A percentile compares a stretch with the other conserved stretches of the same genome.
phyloP scores from a whole-genome alignment of 768 basidiomycete species.

The Cyclocybe aegerita region DNA sequence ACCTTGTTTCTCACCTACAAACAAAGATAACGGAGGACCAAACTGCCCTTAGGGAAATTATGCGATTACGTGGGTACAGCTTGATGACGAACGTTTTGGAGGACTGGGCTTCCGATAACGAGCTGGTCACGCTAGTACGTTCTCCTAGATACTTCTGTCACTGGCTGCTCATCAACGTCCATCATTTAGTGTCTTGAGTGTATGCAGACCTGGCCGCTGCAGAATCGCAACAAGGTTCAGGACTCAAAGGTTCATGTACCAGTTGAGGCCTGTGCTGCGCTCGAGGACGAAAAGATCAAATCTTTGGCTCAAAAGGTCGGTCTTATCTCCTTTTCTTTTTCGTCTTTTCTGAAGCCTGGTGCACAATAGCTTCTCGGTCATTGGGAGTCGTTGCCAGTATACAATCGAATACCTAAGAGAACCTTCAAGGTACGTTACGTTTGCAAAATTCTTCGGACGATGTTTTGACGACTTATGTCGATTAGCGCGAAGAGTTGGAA shows the following conservation, averaged over 20 bases:
- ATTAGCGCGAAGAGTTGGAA: not conserved
- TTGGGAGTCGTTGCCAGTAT: conserved; percentile 78
- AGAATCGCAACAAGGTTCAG: conserved; percentile 89
- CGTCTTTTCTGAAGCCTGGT: not conserved
- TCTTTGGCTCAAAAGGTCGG: conserved; percentile 62
- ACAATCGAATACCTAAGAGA: conserved; percentile 86
- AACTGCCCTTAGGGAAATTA: conserved; percentile 74
- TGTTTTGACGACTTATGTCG: not conserved
- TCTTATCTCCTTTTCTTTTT: not conserved
- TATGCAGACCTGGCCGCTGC: conserved; percentile 77
- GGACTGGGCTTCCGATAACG: conserved; percentile 69
- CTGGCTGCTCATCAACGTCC: not conserved
- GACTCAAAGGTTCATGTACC: conserved; percentile 67
- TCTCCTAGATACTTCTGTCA: not conserved
- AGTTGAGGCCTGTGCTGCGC: conserved; percentile 52
- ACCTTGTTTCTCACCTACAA: not conserved
- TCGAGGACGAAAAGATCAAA: conserved; percentile 57
- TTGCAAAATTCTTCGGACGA: not conserved
- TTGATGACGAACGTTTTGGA: conserved; percentile 87
- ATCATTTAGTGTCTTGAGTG: conserved; percentile 56
- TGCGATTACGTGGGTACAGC: conserved; percentile 91
- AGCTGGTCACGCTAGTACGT: conserved; percentile 70
- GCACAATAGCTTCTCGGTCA: conserved; percentile 63
- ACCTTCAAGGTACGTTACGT: conserved; percentile 26
- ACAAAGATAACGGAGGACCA: conserved; percentile 82